phyloP scores from a whole-genome alignment of 2,329 filamentous ascomycete genomes.

The Fusarium proliferatum region DNA sequence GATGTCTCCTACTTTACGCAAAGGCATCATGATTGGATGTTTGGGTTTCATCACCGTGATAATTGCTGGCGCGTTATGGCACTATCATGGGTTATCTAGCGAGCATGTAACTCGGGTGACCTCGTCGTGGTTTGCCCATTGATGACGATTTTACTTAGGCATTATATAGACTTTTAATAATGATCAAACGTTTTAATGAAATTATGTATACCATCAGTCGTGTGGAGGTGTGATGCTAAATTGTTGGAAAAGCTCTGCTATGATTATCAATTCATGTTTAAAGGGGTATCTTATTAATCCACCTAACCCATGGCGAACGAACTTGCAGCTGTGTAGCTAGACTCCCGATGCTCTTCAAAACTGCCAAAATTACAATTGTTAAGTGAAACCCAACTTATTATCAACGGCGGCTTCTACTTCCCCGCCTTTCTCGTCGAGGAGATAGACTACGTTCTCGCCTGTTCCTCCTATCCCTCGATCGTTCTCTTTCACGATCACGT shows the following conservation, averaged over 20 bases:
- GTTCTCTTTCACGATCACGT: constrained; percentile 39
- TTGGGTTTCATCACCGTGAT: constrained; percentile 44
- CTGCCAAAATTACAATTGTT: not conserved
- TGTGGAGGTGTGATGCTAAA: not conserved
- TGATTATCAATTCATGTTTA: not conserved
- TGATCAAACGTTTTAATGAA: constrained; percentile 24
- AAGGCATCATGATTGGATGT: constrained; percentile 37
- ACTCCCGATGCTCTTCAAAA: not conserved
- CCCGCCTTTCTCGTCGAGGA: constrained; percentile 50
- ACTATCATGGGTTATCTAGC: constrained; percentile 35
- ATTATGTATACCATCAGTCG: not conserved
- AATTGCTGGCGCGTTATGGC: constrained; percentile 44
- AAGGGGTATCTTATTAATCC: constrained; percentile 35
- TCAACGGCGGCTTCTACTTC: constrained; percentile 56
- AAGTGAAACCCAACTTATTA: constrained; percentile 42
- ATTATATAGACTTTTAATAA: constrained; percentile 36
- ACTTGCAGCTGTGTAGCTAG: not conserved
- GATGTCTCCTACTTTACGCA: constrained; percentile 36
- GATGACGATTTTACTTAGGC: constrained; percentile 25
- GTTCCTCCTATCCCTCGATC: constrained; percentile 40
- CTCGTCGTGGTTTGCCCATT: constrained; percentile 39
- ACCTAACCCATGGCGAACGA: not conserved
- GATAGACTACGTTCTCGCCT: constrained; percentile 48
- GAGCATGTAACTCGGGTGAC: constrained; percentile 31
- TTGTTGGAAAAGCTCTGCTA: not conserved